Evolutionary conservation across 148 eudicot species (phyloP), one percentile per base, ranked within the genome.

Genomic region (Tetragonia tetragonoides): DNA sequence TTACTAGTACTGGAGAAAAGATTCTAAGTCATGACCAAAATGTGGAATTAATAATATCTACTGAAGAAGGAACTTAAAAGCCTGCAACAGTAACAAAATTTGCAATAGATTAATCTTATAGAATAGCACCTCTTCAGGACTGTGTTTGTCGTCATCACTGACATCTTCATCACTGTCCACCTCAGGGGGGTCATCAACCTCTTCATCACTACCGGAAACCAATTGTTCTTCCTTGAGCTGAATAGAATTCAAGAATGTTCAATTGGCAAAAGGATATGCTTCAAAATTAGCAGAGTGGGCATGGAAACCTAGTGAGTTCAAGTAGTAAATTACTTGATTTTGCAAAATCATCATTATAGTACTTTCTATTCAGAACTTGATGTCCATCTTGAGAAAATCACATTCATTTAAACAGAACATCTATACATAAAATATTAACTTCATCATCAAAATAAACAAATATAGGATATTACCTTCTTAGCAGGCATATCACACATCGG

Each of bases 131-230:
- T 94, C 97, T 76, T 92, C 98, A 34, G 83, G 88, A 42, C 79
- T 79, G 75, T 84, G 85, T 72, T 87, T 83, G 53, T 60, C 81
- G 67, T 78, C 89, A 71, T 90, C 97, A 78, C 90, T 89, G 24
- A 89, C 65, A 83, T 94, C 98, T 77, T 92, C 98, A 84, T 94
- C 98, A 40, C 93, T 94, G 70, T 87, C 97, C 66, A 81, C 28
- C 61, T 87, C 93, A 71, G 86, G 84, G n/a, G 87, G 83, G 63
- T 90, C 97, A 82, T 92, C 97, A 70, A 84, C 86, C 83, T 93
- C 98, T 85, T 92, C 98, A 77, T 94, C 98, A 73, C 97, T 94
- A 60, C 94, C 98, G 81, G 87, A 83, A 57, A 94, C 95, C 23
- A 94, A 86, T 7, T 73, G 76, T 42, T 92, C 95, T 80, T 89